Evolutionary conservation across 2,329 filamentous ascomycete genomes (phyloP).

Genomic region (Colletotrichum euphorbiae): DNA sequence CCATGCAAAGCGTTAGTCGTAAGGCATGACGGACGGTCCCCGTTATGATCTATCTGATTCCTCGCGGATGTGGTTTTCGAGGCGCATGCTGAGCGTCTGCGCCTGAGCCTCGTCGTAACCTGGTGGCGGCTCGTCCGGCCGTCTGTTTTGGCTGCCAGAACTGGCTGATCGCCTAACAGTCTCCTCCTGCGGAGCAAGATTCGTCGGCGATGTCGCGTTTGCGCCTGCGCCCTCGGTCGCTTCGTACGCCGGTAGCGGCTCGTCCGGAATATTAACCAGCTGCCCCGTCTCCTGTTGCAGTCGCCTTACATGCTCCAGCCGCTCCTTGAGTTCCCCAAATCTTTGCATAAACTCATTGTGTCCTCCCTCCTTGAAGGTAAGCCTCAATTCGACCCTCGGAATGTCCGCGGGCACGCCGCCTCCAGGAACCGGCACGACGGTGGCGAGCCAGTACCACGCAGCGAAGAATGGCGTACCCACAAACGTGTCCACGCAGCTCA

Average conservation of each 20-base stretch:
- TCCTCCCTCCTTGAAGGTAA: slow-evolving; percentile 95
- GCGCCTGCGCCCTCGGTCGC: slow-evolving; percentile 56
- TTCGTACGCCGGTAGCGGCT: slow-evolving; percentile 90
- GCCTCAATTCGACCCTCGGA: slow-evolving; percentile 80
- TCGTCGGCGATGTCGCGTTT: slow-evolving; percentile 42
- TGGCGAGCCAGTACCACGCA: slow-evolving; percentile 87
- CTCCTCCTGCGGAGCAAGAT: slow-evolving; percentile 47
- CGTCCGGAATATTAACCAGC: slow-evolving; percentile 76
- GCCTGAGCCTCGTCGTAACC: slow-evolving; percentile 92
- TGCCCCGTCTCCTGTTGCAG: slow-evolving; percentile 76
- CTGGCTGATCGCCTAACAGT: slow-evolving; percentile 51
- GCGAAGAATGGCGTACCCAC: slow-evolving; percentile 93
- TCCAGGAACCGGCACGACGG: slow-evolving; percentile 82
- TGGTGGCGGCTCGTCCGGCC: slow-evolving; percentile 83
- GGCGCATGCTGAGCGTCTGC: slow-evolving; percentile 68
- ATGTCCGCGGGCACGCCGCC: slow-evolving; percentile 84
- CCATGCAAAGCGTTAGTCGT: slow-evolving; percentile 33
- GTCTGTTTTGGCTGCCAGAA: slow-evolving; percentile 51
- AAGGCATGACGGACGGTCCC: slow-evolving; percentile 13
- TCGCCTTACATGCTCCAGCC: slow-evolving; percentile 83
- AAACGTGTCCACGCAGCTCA: slow-evolving; percentile 88
- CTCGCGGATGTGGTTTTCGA: slow-evolving; percentile 78
- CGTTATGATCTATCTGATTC: slow-evolving; percentile 72
- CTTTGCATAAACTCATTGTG: slow-evolving; percentile 88
- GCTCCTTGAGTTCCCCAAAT: slow-evolving; percentile 87